Conservation (phyloP, 768 basidiomycete genomes). For the Sistotremastrum niveocremeum region DNA sequence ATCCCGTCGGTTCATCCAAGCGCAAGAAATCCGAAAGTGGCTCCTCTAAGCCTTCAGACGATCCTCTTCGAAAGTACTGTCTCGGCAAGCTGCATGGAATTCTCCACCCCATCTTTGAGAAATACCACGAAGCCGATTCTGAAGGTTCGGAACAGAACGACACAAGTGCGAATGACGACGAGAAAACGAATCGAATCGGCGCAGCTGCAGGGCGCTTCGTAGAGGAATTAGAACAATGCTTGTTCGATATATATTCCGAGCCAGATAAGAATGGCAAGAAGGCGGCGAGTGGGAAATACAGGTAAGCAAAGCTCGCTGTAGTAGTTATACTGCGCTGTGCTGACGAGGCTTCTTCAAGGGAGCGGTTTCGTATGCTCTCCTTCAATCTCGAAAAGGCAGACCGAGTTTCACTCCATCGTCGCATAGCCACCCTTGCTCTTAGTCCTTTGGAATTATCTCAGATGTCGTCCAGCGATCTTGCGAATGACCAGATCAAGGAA, state of each 20-base stretch:
- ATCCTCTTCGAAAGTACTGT: slow-evolving; percentile 70
- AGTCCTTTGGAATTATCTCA: slow-evolving; percentile 59
- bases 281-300: slow-evolving; percentile 66
- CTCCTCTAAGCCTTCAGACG: slow-evolving; percentile 34
- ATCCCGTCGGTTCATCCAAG: slow-evolving; percentile 22
- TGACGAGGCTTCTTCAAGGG: slow-evolving; percentile 29
- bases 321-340: slow-evolving; percentile 1
- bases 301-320: slow-evolving; percentile 30
- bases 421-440: slow-evolving; percentile 56
- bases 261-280: slow-evolving; percentile 54
- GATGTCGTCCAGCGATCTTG: slow-evolving; percentile 82
- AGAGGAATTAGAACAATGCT: slow-evolving; percentile 55
- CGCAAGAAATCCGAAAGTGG: slow-evolving; percentile 28
- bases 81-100: slow-evolving; percentile 61
- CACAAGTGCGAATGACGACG: slow-evolving; percentile 14
- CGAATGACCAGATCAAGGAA: slow-evolving; percentile 75
- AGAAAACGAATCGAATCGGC: slow-evolving; percentile 28
- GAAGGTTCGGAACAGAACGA: slow-evolving; percentile 16
- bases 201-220: slow-evolving; percentile 54
- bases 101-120: slow-evolving; percentile 54
- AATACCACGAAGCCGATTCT: slow-evolving; percentile 33
- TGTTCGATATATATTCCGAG: slow-evolving; percentile 68
- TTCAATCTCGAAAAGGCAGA: slow-evolving; percentile 82
- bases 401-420: slow-evolving; percentile 63
- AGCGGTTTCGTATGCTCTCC: slow-evolving; percentile 80